Evolutionary conservation across 1,284 basidiomycete species (phyloP), one percentile per base, ranked within the genome.

Genomic region (Leccinum solheimii): DNA sequence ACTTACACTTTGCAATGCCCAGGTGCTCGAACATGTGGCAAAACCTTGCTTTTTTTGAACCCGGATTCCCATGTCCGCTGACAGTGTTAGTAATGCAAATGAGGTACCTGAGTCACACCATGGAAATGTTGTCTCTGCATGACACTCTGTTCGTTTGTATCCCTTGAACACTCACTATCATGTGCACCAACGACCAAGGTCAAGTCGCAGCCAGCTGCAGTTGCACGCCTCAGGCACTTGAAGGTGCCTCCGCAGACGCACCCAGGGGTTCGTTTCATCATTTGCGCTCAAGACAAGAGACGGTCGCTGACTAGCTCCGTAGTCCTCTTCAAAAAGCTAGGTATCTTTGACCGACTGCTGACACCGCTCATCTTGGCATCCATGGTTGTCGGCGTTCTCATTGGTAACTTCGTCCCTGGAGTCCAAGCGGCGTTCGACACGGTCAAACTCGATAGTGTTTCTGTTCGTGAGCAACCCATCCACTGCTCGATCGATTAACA

Each of bases 381-480:
- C 23, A 95, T 95, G 92, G 84, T 94, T 52, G 67, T 90, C 21
- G 93, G 93, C 1, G 86, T 94, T 9, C 71, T 94, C 58, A 86
- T 95, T 43, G 92, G 92, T 32, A 82, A 84, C 64, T 91, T 81
- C 60, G 82, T 79, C 3, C 80, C 80, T 6, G 70, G 75, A 27
- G 80, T 87, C 2, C 83, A 84, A 63, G 60, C 75, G 21, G 82
- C 84, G 0, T 85, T 86, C 62, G 78, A 85, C 67, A 81, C 80
- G 3, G 80, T 79, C 14, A 78, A 75, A 57, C 83, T 85, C 64
- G 72, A 83, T 62, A 79, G 79, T 43, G 86, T 87, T 38, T 88
- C 86, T n/a, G 79, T 83, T 48, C 86, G 87, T 88, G 72, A 75
- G 85, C 80, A 8, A 14, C 50, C 60, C 13, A 62, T 69, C 6